Conservation (phyloP, 306 rosid species). For the Quercus gilva region DNA sequence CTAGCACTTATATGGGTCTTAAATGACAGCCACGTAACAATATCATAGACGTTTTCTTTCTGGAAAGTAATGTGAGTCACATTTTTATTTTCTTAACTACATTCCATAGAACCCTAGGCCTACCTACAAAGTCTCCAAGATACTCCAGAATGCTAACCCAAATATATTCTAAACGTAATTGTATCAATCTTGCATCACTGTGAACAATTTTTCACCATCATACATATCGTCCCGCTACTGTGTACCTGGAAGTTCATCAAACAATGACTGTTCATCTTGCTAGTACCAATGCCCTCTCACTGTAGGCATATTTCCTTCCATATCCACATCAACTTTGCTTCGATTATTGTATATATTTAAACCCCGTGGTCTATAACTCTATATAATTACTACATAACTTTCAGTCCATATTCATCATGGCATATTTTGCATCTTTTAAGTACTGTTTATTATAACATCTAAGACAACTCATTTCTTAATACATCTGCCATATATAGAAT, state of each 20-base stretch:
- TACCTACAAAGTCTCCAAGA: background rate
- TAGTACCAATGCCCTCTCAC: background rate
- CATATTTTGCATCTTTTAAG: constrained; percentile 3
- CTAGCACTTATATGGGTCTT: too few relatives aligned
- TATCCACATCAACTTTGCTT: background rate
- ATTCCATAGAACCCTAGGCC: too few relatives aligned
- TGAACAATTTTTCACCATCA: too few relatives aligned
- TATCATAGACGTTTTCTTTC: too few relatives aligned
- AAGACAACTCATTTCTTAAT: constrained; percentile 7
- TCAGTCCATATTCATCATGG: background rate
- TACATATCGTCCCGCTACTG: too few relatives aligned
- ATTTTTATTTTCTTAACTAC: too few relatives aligned
- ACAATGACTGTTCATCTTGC: background rate
- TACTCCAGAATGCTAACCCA: background rate
- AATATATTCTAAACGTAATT: background rate
- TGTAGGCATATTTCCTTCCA: background rate
- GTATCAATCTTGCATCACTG: too few relatives aligned
- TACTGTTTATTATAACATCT: constrained; percentile 1
- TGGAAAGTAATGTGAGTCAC: too few relatives aligned
- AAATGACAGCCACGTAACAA: too few relatives aligned
- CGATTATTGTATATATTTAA: background rate
- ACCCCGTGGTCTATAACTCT: constrained; percentile 1
- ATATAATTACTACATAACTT: background rate
- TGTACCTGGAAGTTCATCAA: background rate
- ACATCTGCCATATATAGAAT: background rate